Evolutionary conservation across 139 green algal genomes (phyloP), one percentile per base, ranked within the genome.

Genomic region (Marvania coccoides): DNA sequence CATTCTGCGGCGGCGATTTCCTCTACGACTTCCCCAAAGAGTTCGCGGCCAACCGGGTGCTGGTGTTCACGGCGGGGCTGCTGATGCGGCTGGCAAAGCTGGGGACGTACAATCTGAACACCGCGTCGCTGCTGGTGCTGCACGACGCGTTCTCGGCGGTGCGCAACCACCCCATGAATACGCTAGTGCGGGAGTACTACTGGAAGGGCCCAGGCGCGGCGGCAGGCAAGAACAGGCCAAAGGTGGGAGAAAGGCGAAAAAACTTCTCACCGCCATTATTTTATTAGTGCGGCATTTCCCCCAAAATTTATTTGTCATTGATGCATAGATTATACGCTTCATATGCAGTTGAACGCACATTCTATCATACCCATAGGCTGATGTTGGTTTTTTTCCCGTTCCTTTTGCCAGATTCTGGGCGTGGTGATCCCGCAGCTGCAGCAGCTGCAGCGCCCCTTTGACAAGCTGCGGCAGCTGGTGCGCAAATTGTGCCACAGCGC

Each of bases 111-210:
- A 5, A 4, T 7, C 39, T 76, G 30, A 28, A 26, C 13, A 37
- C 23, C 2, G 55, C 59, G 12, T 65, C 70, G 6, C 61, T 76
- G 10, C n/a, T 76, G 38, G 39, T 76, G 34, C 54, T 76, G 24
- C 30, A 66, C 24, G 70, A 76, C 28, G 62, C 62, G 1, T 72
- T 76, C 31, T 53, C 61, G 8, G 68, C 58, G 34, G 60, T 13
- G 59, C 70, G 70, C 34, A 77, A 77, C 67, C 70, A 77, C 39
- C 70, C 70, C 0, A 67, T 60, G 30, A 77, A 77, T 47, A 77
- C 70, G 6, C 40, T 77, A 13, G 26, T 77, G 3, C 37, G 70
- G 4, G 70, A 69, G 35, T 69, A 69, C 24, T 69, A 69, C n/a
- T 69, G 62, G 62, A 69, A 69, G 58, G 26, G 15, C 33, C 6